Conservation (phyloP, 2,329 filamentous ascomycete genomes). For the Davidsoniella neocaledoniae region DNA sequence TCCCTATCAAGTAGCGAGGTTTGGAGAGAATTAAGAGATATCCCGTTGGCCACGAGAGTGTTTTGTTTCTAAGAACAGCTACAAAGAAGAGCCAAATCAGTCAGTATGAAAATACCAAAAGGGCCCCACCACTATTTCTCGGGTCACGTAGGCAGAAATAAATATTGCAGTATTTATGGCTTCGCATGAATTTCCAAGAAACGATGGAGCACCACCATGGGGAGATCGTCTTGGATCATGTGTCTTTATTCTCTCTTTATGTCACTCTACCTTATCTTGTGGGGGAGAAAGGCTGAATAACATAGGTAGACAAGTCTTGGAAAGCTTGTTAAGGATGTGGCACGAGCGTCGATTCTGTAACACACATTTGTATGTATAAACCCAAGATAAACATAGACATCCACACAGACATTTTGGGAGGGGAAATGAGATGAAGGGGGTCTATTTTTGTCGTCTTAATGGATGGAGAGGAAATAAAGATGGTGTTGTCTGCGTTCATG, state of each 20-base stretch:
- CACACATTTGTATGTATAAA: background rate
- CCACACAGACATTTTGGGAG: background rate
- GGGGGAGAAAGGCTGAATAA: no score
- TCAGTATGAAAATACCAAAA: no score
- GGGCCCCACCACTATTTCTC: background rate
- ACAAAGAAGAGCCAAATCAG: background rate
- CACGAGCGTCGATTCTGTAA: constrained; percentile 3
- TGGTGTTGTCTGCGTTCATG: background rate
- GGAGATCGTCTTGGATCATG: no score
- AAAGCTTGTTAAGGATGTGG: background rate
- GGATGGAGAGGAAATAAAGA: background rate
- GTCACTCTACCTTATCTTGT: no score
- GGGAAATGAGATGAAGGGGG: constrained; percentile 4
- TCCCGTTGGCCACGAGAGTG: no score
- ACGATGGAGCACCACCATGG: no score
- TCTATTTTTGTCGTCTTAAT: background rate
- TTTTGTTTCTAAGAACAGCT: constrained; percentile 2
- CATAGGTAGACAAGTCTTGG: no score
- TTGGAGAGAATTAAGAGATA: no score
- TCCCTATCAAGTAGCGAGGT: no score
- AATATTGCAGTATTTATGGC: background rate
- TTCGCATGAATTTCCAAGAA: constrained; percentile 1
- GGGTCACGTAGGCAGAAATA: background rate
- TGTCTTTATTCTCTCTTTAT: no score
- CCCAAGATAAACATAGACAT: no score